phyloP scores from a whole-genome alignment of 108 stramenopile genomes.

The Conticribra guillardii region DNA sequence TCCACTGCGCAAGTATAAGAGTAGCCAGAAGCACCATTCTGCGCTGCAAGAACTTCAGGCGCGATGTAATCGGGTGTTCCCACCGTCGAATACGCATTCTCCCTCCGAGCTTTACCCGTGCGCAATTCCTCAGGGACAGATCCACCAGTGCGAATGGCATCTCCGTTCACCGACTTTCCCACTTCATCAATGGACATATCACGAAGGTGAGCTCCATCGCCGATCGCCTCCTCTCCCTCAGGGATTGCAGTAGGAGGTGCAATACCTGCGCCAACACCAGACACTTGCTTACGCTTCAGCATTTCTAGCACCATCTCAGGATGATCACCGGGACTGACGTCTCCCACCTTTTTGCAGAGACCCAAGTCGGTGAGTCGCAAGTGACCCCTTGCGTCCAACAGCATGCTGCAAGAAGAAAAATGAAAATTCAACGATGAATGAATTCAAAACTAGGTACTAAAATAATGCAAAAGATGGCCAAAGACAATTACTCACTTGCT shows the following conservation, averaged over 20 bases:
- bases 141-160: conserved; percentile 37
- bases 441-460: too few species aligned
- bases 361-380: conserved; percentile 99
- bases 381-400: conserved; percentile 97
- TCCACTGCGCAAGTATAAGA: conserved; percentile 98
- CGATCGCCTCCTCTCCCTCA: conserved; percentile 36
- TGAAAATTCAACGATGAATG: background rate
- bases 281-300: conserved; percentile 59
- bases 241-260: conserved; percentile 26
- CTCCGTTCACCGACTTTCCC: conserved; percentile 1
- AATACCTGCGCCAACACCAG: conserved; percentile 15
- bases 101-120: conserved; percentile 80
- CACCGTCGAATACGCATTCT: conserved; percentile 98
- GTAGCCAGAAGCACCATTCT: conserved; percentile 90
- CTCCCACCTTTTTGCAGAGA: conserved; percentile 97
- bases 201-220: conserved; percentile 57
- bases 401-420: conserved; percentile 75
- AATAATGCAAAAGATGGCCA: too few species aligned
- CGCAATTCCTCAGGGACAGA: conserved; percentile 45
- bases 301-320: conserved; percentile 85
- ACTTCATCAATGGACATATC: conserved; percentile 90
- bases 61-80: conserved; percentile 99
- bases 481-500: conserved; percentile 13
- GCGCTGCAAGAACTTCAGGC: conserved; percentile 96
- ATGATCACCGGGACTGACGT: conserved; percentile 82